Base-by-base conservation (phyloP, 2,329 filamentous ascomycete species). In the Pezizomycotina sp. region DNA sequence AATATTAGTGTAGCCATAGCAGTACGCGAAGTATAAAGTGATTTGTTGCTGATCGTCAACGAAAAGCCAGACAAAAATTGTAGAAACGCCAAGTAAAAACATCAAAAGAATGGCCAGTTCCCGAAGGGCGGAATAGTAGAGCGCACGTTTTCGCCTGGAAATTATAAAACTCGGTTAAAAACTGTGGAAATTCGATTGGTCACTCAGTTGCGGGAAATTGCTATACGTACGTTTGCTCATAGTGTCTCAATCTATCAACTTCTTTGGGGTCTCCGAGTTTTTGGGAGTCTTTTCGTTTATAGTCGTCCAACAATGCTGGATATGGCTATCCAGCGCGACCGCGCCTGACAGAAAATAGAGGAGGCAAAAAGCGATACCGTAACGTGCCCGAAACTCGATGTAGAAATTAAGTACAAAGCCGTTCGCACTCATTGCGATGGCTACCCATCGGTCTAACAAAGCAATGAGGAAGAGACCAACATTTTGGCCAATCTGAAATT, bases 291-390 rank as follows among this genome's bases (percentile, higher is more conserved):
- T 46, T 10, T 53, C 49, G 29, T 53, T 56, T 25, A 50, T 52
- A 10, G 49, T 44, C 5, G 50, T 48, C 58, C 58, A 59, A 43
- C 58, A 57, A 13, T 55, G 52, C 36, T 57, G 53, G 14, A 59
- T 47, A 3, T 55, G 54, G 5, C 48, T 48, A 31, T 61, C 59
- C 4, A 61, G 49, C 3, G 52, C 48, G 47, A 61, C 58, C 42
- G 58, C 57, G 0, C 55, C 53, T 2, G 53, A 50, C 27, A 58
- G 55, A 40, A 60, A 61, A 47, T 60, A 61, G 3, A 57, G 46
- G 19, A 61, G 53, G 9, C 54, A 53, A 23, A 60, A 55, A 31
- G 58, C 60, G 37, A 57, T 55, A 37, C 47, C 58, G 28, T 56
- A 60, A 18, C 53, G 51, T 5, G 51, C 53, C 5, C 55, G 52